Conservation (phyloP, 768 basidiomycete genomes). For the Flagelloscypha sp. region DNA sequence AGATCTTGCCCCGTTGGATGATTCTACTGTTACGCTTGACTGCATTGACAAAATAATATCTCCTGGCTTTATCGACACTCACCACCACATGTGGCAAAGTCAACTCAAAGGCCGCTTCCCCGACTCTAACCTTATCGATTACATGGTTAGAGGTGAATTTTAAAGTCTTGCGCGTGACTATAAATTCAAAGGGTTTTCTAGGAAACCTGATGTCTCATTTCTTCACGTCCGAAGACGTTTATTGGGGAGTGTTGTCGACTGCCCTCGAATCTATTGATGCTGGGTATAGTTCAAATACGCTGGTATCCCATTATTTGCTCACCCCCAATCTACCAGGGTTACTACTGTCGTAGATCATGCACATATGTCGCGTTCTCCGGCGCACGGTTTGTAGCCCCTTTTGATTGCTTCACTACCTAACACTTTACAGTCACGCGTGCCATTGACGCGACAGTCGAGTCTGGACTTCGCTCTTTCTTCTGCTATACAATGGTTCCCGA, state of each 20-base stretch:
- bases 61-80: constrained; percentile 11
- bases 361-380: constrained; percentile 8
- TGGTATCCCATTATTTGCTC: too few species aligned
- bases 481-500: constrained; percentile 4
- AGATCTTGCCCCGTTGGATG: constrained; percentile 6
- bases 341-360: constrained; percentile 12
- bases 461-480: constrained; percentile 12
- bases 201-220: constrained; percentile 1
- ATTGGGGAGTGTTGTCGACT: constrained; percentile 10
- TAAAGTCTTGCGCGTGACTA: neutral
- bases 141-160: constrained; percentile 6
- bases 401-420: neutral
- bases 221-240: constrained; percentile 9
- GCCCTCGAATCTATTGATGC: constrained; percentile 10
- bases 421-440: constrained; percentile 4
- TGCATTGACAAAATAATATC: constrained; percentile 9
- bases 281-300: too few species aligned
- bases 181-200: neutral
- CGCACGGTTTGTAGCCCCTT: constrained; percentile 5
- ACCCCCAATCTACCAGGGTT: too few species aligned
- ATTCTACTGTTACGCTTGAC: constrained; percentile 10
- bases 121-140: constrained; percentile 8
- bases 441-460: constrained; percentile 5
- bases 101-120: constrained; percentile 11
- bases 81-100: constrained; percentile 12